Evolutionary conservation across 75 land plant genomes (phyloP), one percentile per base, ranked within the genome.

Genomic region (Cunninghamia lanceolata): DNA sequence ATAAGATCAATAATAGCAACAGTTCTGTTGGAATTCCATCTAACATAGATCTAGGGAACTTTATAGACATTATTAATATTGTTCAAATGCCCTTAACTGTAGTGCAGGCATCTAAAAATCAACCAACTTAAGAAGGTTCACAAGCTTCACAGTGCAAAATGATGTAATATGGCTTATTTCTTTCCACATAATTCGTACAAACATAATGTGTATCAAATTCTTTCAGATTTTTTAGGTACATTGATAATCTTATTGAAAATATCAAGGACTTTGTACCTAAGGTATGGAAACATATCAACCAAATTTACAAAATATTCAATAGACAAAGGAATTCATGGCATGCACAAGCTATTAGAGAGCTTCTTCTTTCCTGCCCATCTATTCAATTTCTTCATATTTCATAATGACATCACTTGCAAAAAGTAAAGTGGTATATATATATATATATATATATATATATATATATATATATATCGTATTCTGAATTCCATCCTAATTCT

Each of bases 111-210:
- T 70, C 74, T 71, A 71, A 71, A 34, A 30, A 8, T 71, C 36
- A 71, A 71, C 36, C 36, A 11, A 34, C 75, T 71, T 34, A 8
- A 34, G 75, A 71, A 34, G 30, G 9, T n/a, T 70, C 34, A 70
- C 74, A 70, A 70, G 75, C 75, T 71, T 34, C 75, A 34, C 75
- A 71, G 11, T 71, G 75, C 75, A 71, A 71, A 71, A 34, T 71
- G 34, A 71, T 71, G 36, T 71, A 13, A 71, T 71, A 34, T 71
- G 9, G 34, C 32, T 36, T 32, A 34, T 11, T 71, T 9, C 34
- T 71, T 30, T 32, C 13, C 36, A 71, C 13, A 71, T 34, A 32
- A 30, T 21, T 63, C 28, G 2, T 56, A 56, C 63, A 70, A 70
- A 70, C 11, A 30, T 70, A 32, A 70, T 70, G 14, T 16, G 21